Conservation (phyloP, 371 early-diverging fungal species). For the Lichtheimia hyalospora region DNA sequence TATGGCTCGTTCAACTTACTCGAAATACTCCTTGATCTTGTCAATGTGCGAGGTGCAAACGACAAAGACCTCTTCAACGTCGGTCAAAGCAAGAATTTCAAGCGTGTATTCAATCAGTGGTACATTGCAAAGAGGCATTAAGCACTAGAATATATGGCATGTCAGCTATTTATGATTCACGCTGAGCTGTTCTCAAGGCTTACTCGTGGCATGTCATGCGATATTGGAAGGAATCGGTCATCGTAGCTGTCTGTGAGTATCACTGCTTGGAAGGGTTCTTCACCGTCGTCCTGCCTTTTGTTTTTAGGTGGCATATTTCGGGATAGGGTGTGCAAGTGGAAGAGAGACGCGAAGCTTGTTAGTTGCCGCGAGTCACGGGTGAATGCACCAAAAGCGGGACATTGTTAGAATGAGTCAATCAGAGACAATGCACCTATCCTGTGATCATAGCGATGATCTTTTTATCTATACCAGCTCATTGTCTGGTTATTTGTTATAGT, state of each 20-base stretch:
- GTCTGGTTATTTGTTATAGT: no score
- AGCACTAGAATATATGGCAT: conserved; percentile 57
- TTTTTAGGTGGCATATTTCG: conserved; percentile 40
- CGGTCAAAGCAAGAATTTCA: conserved; percentile 39
- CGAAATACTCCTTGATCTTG: conserved; percentile 80
- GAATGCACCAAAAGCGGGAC: no score
- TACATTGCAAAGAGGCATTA: conserved; percentile 91
- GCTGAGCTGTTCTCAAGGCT: conserved; percentile 1
- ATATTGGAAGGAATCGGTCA: conserved; percentile 84
- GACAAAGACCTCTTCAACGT: conserved; percentile 85
- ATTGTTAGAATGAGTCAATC: no score
- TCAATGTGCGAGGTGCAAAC: conserved; percentile 86
- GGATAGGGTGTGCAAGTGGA: background rate
- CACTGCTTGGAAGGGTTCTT: conserved; percentile 79
- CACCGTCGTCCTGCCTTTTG: conserved; percentile 45
- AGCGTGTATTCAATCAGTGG: conserved; percentile 80
- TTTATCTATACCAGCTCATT: no score
- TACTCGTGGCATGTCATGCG: conserved; percentile 86
- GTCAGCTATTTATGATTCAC: no score
- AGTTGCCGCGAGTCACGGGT: no score
- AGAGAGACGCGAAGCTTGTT: no score
- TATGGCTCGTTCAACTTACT: conserved; percentile 42
- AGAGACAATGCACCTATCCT: no score
- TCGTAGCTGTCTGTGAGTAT: conserved; percentile 93
- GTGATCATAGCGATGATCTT: no score